Evolutionary conservation across 2,329 filamentous ascomycete species (phyloP).

Genomic region (Xylaria sp.): DNA sequence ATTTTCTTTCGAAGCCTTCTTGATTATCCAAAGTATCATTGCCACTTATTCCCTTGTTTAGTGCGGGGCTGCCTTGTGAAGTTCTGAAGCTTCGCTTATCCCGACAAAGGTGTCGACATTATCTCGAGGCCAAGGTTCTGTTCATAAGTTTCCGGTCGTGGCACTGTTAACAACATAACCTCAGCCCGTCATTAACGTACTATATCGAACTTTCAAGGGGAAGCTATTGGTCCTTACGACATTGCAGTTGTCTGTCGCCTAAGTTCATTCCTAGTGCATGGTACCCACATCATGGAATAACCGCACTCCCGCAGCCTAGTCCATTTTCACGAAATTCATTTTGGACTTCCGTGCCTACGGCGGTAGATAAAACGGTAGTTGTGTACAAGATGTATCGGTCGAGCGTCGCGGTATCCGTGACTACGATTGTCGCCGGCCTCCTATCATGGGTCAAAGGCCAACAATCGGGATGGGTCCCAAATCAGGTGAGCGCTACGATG

Average conservation of each 20-base stretch:
- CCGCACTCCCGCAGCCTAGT: slow-evolving; percentile 25
- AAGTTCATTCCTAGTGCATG: slow-evolving; percentile 24
- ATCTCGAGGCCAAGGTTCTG: slow-evolving; percentile 30
- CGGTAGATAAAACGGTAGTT: slow-evolving; percentile 27
- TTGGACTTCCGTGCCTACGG: slow-evolving; percentile 28
- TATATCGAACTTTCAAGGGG: slow-evolving; percentile 34
- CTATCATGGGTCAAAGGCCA: slow-evolving; percentile 53
- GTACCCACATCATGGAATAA: slow-evolving; percentile 41
- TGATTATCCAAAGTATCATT: slow-evolving; percentile 33
- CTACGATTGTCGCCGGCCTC: slow-evolving; percentile 46
- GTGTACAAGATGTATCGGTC: slow-evolving; percentile 46
- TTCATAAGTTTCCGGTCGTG: slow-evolving; percentile 26
- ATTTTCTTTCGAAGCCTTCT: slow-evolving; percentile 36
- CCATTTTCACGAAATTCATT: slow-evolving; percentile 23
- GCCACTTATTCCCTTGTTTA: slow-evolving; percentile 34
- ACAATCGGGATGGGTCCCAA: slow-evolving; percentile 58
- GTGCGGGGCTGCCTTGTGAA: slow-evolving; percentile 39
- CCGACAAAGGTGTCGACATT: slow-evolving; percentile 40
- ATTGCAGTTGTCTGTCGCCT: slow-evolving; percentile 32
- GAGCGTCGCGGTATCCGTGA: slow-evolving; percentile 38
- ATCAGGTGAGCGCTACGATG: slow-evolving; percentile 67
- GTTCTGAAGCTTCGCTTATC: slow-evolving; percentile 30
- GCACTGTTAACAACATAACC: slow-evolving; percentile 32
- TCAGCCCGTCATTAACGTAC: slow-evolving; percentile 30
- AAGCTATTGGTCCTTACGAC: slow-evolving; percentile 37